A percentile compares a stretch with the other conserved stretches of the same genome.
phyloP scores from a whole-genome alignment of 345 rosid species.

The Rhodamnia argentea region DNA sequence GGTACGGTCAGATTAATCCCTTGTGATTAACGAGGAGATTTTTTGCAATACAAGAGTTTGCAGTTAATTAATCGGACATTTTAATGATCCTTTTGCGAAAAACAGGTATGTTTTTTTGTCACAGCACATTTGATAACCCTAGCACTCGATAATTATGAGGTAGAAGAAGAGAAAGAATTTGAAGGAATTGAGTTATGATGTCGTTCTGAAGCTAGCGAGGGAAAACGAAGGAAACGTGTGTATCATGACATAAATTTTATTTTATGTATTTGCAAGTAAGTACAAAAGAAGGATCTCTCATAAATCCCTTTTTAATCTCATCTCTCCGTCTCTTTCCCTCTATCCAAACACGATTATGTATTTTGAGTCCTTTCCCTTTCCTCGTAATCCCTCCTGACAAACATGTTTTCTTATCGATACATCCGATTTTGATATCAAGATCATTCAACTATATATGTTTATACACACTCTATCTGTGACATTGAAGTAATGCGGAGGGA shows the following conservation, averaged over 20 bases:
- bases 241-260: not conserved
- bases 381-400: too few relatives aligned
- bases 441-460: too few relatives aligned
- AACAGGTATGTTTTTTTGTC: not conserved
- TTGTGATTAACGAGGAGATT: not conserved
- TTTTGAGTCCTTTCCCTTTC: too few relatives aligned
- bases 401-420: too few relatives aligned
- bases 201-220: not conserved
- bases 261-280: not conserved
- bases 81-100: not conserved
- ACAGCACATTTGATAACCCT: not conserved
- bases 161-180: not conserved
- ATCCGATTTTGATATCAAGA: too few relatives aligned
- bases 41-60: not conserved
- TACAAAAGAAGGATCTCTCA: not conserved
- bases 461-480: too few relatives aligned
- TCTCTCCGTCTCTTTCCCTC: too few relatives aligned
- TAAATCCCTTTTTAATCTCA: too few relatives aligned
- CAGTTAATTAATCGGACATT: not conserved
- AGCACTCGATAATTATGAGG: not conserved
- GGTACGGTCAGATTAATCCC: not conserved
- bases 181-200: not conserved
- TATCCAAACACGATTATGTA: too few relatives aligned
- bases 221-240: not conserved
- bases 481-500: too few relatives aligned